phyloP scores from a whole-genome alignment of 257 asterid genomes.

The Buddleja alternifolia region DNA sequence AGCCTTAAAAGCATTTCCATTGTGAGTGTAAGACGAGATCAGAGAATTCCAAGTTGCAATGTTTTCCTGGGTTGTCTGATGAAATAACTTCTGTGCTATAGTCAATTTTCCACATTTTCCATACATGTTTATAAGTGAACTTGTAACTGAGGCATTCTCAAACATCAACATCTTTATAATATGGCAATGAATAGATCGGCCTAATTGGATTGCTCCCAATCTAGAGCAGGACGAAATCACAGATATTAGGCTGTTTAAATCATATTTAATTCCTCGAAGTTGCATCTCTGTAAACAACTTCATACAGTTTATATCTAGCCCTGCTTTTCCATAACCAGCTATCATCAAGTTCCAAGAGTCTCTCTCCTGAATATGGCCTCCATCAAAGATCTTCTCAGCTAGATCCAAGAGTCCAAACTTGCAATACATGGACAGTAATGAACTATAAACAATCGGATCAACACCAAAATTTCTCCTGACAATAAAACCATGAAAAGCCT shows the following conservation, averaged over 20 bases:
- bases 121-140: slow-evolving; percentile 78
- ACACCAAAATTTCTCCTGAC: slow-evolving; percentile 50
- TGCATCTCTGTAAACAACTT: slow-evolving; percentile 67
- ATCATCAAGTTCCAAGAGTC: slow-evolving; percentile 70
- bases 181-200: slow-evolving; percentile 70
- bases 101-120: slow-evolving; percentile 54
- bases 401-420: slow-evolving; percentile 50
- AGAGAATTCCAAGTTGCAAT: slow-evolving; percentile 69
- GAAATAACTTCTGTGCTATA: slow-evolving; percentile 51
- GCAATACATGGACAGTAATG: slow-evolving; percentile 75
- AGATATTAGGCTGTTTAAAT: slow-evolving; percentile 51
- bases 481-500: slow-evolving; percentile 70
- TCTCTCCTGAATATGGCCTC: slow-evolving; percentile 35
- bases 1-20: slow-evolving; percentile 54
- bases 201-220: slow-evolving; percentile 45
- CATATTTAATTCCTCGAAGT: slow-evolving; percentile 43
- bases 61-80: slow-evolving; percentile 37
- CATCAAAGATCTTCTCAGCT: slow-evolving; percentile 55
- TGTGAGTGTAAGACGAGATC: slow-evolving; percentile 53
- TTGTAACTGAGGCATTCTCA: slow-evolving; percentile 51
- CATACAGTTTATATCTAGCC: slow-evolving; percentile 55
- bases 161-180: slow-evolving; percentile 35
- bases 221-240: slow-evolving; percentile 66
- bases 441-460: slow-evolving; percentile 40
- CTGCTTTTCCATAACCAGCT: slow-evolving; percentile 60